phyloP scores from a whole-genome alignment of 2,329 filamentous ascomycete genomes.

The Ophiobolus disseminans region DNA sequence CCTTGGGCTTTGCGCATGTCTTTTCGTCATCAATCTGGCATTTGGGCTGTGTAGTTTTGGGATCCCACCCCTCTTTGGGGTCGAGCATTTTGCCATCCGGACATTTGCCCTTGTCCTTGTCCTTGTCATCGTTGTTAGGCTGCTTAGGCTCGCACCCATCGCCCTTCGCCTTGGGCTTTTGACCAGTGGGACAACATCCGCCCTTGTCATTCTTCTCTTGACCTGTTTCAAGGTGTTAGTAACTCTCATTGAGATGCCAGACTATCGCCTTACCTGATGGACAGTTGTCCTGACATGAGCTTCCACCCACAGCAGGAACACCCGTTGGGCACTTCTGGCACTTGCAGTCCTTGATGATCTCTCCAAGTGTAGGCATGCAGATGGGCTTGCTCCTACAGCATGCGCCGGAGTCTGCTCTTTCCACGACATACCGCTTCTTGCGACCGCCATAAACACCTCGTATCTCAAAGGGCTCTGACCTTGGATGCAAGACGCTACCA shows the following conservation, averaged over 20 bases:
- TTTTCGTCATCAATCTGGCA: slow-evolving; percentile 14
- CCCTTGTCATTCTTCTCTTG: slow-evolving; percentile 7
- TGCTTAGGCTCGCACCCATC: slow-evolving; percentile 9
- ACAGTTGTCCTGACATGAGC: slow-evolving; percentile 5
- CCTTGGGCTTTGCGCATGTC: slow-evolving; percentile 8
- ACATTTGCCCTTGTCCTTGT: slow-evolving; percentile 11
- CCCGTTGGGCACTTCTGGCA: slow-evolving; percentile 11
- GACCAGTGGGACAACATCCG: slow-evolving; percentile 25
- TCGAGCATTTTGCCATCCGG: slow-evolving; percentile 9
- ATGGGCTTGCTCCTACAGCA: slow-evolving; percentile 7
- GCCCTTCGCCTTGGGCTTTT: slow-evolving; percentile 18
- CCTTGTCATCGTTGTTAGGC: neutral
- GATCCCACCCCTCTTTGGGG: slow-evolving; percentile 10
- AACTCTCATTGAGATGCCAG: no score
- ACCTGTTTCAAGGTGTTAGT: neutral
- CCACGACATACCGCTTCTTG: slow-evolving; percentile 10
- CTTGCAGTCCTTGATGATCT: slow-evolving; percentile 9
- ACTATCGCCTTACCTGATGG: slow-evolving; percentile 9
- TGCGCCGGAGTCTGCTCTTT: slow-evolving; percentile 1
- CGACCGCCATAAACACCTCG: slow-evolving; percentile 10
- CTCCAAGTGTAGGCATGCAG: slow-evolving; percentile 3
- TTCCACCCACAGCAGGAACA: neutral
- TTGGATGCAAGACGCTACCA: slow-evolving; percentile 3
- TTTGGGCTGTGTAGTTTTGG: slow-evolving; percentile 4
- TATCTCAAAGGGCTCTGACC: slow-evolving; percentile 2